A percentile compares a stretch with the other conserved stretches of the same genome.
Evolutionary conservation across 1,284 basidiomycete species (phyloP).

Genomic region (Mrakiaceae sp.): DNA sequence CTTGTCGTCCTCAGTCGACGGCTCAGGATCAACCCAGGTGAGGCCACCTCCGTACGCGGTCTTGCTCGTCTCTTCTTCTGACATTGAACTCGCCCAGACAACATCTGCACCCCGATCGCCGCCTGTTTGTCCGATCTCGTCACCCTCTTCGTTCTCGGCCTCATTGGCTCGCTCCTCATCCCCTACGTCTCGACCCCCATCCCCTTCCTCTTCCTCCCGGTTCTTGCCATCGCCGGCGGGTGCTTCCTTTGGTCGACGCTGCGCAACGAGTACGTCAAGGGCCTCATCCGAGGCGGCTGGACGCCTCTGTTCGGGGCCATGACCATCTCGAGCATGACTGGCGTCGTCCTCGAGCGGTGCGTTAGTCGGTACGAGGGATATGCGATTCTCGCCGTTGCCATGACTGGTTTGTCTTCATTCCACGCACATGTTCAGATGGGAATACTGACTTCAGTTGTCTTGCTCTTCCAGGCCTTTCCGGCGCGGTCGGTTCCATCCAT

Average conservation of each 20-base stretch:
- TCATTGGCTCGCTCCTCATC: constrained; percentile 50
- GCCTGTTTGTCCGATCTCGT: constrained; percentile 86
- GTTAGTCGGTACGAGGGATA: constrained; percentile 79
- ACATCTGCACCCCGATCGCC: constrained; percentile 88
- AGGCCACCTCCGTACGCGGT: constrained; percentile 20
- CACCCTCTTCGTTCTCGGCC: constrained; percentile 66
- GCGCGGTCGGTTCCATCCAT: constrained; percentile 81
- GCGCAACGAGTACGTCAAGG: constrained; percentile 32
- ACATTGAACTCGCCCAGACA: constrained; percentile 46
- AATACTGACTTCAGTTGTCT: neutral
- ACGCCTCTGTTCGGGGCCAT: constrained; percentile 80
- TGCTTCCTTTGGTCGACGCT: constrained; percentile 43
- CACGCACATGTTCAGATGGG: constrained; percentile 4
- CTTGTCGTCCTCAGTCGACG: constrained; percentile 69
- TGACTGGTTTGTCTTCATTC: constrained; percentile 51
- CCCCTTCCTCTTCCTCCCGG: constrained; percentile 41
- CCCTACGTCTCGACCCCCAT: constrained; percentile 51
- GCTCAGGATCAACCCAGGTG: constrained; percentile 72
- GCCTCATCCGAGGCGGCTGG: constrained; percentile 80
- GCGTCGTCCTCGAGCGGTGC: constrained; percentile 80
- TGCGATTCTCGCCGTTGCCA: constrained; percentile 75
- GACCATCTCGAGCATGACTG: constrained; percentile 80
- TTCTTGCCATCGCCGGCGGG: constrained; percentile 48
- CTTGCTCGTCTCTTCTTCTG: neutral
- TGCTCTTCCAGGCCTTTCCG: constrained; percentile 52